A percentile compares a stretch with the other conserved stretches of the same genome.
phyloP scores from a whole-genome alignment of 371 early-diverging fungal genomes.

The Mucor ambiguus region DNA sequence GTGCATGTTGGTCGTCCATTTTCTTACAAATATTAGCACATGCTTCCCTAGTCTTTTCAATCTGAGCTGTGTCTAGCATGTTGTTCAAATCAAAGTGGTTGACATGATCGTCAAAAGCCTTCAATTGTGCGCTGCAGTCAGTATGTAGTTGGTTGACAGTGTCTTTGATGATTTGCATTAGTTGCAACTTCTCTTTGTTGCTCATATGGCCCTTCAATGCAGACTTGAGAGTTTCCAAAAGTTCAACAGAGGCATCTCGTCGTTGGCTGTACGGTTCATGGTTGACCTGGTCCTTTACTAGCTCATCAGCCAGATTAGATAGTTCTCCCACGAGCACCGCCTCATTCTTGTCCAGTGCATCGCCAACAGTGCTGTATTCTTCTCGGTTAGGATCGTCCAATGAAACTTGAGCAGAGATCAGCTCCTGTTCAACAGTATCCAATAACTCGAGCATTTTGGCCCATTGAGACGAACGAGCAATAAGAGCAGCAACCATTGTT shows the following conservation, averaged over 20 bases:
- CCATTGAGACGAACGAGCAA: constrained; percentile 26
- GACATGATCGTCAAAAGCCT: neutral
- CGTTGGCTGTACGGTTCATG: neutral
- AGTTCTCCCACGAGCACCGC: neutral
- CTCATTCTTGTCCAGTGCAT: neutral
- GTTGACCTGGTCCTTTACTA: constrained; percentile 9
- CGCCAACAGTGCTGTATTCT: neutral
- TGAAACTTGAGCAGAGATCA: neutral
- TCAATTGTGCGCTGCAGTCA: neutral
- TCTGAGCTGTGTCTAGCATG: neutral
- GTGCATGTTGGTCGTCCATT: neutral
- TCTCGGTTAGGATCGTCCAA: neutral
- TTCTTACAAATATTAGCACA: neutral
- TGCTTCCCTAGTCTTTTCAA: neutral
- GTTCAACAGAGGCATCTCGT: neutral
- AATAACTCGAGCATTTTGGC: constrained; percentile 11
- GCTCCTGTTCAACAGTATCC: neutral
- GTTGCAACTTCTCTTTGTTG: neutral
- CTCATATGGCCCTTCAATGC: neutral
- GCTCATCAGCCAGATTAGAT: neutral
- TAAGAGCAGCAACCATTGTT: constrained; percentile 6
- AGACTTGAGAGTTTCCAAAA: neutral
- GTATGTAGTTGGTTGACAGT: neutral
- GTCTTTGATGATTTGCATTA: neutral
- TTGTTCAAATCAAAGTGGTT: neutral